Evolutionary conservation across 768 basidiomycete species (phyloP).

Genomic region (Serendipita sp.): DNA sequence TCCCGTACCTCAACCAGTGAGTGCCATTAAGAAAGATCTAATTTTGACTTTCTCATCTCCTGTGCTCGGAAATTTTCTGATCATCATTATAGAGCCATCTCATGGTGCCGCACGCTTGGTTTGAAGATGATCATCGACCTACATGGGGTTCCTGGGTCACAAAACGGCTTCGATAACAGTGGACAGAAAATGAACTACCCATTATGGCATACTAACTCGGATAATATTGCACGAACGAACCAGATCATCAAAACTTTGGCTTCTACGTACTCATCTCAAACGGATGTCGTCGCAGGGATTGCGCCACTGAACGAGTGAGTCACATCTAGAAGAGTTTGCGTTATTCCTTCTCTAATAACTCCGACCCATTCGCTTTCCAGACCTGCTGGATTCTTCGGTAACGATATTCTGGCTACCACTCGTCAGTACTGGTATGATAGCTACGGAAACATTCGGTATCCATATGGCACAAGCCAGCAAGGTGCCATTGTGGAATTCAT

Average conservation of each 20-base stretch:
- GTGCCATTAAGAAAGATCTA: background rate
- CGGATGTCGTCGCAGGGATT: constrained; percentile 45
- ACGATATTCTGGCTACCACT: constrained; percentile 32
- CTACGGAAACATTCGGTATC: constrained; percentile 22
- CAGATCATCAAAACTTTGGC: constrained; percentile 40
- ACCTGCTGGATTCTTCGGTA: constrained; percentile 54
- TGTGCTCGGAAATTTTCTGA: constrained; percentile 26
- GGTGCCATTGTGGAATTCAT: constrained; percentile 50
- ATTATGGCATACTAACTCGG: constrained; percentile 50
- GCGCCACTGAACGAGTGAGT: constrained; percentile 65
- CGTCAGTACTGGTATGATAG: constrained; percentile 40
- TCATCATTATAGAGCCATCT: constrained; percentile 24
- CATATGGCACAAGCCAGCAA: constrained; percentile 26
- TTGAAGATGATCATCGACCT: constrained; percentile 75
- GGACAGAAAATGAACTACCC: constrained; percentile 41
- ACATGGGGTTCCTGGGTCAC: constrained; percentile 62
- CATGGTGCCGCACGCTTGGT: constrained; percentile 52
- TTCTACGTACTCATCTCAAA: constrained; percentile 37
- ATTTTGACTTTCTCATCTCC: constrained; percentile 23
- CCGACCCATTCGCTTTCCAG: constrained; percentile 21
- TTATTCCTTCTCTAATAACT: background rate
- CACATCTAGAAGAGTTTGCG: background rate
- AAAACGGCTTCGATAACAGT: constrained; percentile 68
- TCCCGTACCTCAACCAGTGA: constrained; percentile 9
- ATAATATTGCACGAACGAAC: constrained; percentile 52